Percentiles rank a stretch among this genome's conserved stretches.
phyloP scores from a whole-genome alignment of 495 filamentous ascomycete species.

The Sabuloglossum arenarium region DNA sequence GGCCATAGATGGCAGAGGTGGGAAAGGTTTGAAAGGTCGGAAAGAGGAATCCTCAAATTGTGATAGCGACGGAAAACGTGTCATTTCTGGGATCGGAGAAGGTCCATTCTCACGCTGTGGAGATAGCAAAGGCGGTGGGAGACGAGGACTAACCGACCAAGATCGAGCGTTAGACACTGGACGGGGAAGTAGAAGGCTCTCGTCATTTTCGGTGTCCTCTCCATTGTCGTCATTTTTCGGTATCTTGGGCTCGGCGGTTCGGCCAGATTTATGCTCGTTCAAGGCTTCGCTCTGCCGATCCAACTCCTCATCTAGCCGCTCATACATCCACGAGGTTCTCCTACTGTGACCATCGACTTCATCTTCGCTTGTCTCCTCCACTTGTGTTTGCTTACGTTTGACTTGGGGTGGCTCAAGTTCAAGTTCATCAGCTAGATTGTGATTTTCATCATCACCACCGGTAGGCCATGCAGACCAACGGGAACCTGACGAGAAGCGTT shows the following conservation, averaged over 20 bases:
- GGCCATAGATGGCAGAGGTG: conserved; percentile 4
- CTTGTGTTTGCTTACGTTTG: not conserved
- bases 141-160: not conserved
- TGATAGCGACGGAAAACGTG: conserved; percentile 5
- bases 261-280: not conserved
- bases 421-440: not conserved
- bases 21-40: not conserved
- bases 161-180: not conserved
- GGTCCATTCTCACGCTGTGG: not conserved
- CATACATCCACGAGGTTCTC: not conserved
- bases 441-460: not conserved
- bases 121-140: not conserved
- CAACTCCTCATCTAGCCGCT: not conserved
- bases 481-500: not conserved
- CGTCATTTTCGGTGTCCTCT: not conserved
- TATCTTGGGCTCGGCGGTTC: not conserved
- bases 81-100: not conserved
- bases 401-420: not conserved
- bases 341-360: not conserved
- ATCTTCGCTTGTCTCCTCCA: not conserved
- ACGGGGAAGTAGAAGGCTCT: not conserved
- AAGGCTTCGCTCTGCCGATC: not conserved
- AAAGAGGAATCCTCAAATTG: conserved; percentile 1
- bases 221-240: not conserved
- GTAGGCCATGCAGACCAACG: not conserved